Evolutionary conservation across 345 rosid species (phyloP), one percentile per base, ranked within the genome.

Genomic region (Syzygium grande): DNA sequence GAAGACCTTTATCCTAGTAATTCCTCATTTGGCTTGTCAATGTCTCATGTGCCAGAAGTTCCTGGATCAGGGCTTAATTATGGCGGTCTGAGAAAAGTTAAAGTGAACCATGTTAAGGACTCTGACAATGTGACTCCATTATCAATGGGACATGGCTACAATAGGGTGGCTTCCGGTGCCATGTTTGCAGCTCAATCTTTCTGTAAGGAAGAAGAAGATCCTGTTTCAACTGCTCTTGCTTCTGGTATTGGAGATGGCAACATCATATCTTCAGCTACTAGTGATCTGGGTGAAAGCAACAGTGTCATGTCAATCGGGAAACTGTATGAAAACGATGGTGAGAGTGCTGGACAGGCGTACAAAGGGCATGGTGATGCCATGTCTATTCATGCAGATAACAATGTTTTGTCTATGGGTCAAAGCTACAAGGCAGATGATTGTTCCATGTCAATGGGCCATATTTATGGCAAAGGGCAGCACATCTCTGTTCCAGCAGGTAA

Each of bases 91-190:
- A 93, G 95, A 86, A 97, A 95, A 91, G 97, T 94, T 59, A 96
- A 93, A 84, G 94, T 96, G 86, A 94, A 92, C 91, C 94, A 93
- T 84, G 94, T 95, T 65, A 97, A 95, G 94, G 98, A 93, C 83
- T 84, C 90, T 5, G 91, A 91, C 7, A 88, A 88, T 86, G 87
- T 86, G 54, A 77, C 92, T 87, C 94, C 88, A 91, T 92, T 88
- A 87, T 87, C 89, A 84, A 92, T 93, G 46, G 93, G 91, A 89
- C 92, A 89, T 88, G 77, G 89, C 90, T 89, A 90, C 87, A 85
- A 89, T 77, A 43, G 88, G 68, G 91, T 91, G 84, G 92, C 87
- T 87, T 91, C 91, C 85, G 78, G 90, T 88, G 90, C 91, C 87
- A 88, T 92, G 80, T 91, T 95, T 79, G 89, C 90, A 7, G 86